Conservation (phyloP, 116 monocot genomes). For the Cymodocea nodosa region DNA sequence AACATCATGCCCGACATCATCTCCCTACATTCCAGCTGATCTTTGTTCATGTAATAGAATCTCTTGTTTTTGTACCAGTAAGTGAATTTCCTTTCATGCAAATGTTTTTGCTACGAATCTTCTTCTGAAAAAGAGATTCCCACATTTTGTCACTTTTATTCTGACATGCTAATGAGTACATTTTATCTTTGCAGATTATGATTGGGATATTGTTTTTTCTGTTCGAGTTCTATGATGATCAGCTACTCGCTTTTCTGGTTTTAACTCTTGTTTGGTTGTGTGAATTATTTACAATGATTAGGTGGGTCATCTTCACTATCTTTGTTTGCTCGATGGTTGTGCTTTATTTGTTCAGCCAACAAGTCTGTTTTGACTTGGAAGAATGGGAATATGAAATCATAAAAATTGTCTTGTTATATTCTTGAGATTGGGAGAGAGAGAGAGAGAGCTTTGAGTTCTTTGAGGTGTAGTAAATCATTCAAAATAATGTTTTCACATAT, state of each 20-base stretch:
- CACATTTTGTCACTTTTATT: background rate
- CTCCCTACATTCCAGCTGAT: constrained; percentile 97
- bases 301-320: constrained; percentile 19
- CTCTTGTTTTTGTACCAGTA: constrained; percentile 96
- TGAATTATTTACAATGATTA: constrained; percentile 97
- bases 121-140: background rate
- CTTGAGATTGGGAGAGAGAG: too few species aligned
- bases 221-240: constrained; percentile 99
- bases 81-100: constrained; percentile 10
- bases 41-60: constrained; percentile 97
- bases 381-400: too few species aligned
- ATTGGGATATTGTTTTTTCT: constrained; percentile 96
- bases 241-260: constrained; percentile 89
- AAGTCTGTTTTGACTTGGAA: too few species aligned
- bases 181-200: constrained; percentile 68
- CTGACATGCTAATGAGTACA: background rate
- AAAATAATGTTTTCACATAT: too few species aligned
- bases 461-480: too few species aligned
- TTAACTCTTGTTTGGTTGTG: constrained; percentile 96
- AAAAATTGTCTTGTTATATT: too few species aligned
- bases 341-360: too few species aligned
- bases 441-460: too few species aligned
- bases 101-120: background rate
- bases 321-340: too few species aligned
- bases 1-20: constrained; percentile 92